These are phyloP conservation scores for Alternaria atra DNA, from an alignment of 2,329 filamentous ascomycete species.

Conservation along the genomic window DNA sequence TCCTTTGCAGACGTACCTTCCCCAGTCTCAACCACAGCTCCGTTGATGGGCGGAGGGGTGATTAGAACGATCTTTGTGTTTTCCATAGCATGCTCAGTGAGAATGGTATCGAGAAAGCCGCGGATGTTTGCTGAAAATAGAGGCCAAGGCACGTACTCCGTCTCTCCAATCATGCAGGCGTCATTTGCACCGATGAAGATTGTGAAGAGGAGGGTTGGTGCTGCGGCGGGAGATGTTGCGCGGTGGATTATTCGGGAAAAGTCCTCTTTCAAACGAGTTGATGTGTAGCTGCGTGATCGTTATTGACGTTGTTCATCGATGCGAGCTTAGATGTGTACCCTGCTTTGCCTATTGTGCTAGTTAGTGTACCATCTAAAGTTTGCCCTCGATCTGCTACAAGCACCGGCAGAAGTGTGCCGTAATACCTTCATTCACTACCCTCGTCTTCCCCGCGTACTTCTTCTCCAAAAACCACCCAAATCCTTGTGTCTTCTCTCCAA, in stretches of 20 bases:
- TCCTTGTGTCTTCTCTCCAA: constrained; percentile 27
- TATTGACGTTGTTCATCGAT: not conserved
- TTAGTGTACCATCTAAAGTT: not conserved
- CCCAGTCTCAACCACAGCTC: constrained; percentile 16
- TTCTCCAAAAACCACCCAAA: constrained; percentile 32
- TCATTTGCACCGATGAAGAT: constrained; percentile 55
- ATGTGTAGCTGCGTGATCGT: constrained; percentile 36
- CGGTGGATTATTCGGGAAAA: constrained; percentile 37
- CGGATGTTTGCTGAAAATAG: constrained; percentile 49
- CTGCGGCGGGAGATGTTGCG: constrained; percentile 25
- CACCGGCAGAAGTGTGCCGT: not conserved
- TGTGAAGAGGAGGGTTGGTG: constrained; percentile 50
- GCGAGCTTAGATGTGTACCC: constrained; percentile 20
- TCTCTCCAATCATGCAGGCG: constrained; percentile 40
- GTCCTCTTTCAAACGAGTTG: constrained; percentile 29
- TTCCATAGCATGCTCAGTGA: constrained; percentile 39
- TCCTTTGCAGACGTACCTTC: constrained; percentile 2
- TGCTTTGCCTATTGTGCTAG: constrained; percentile 27
- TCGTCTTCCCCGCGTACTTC: constrained; percentile 27
- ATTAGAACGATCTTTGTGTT: constrained; percentile 51
- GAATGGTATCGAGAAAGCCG: constrained; percentile 46
- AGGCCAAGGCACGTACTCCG: constrained; percentile 43
- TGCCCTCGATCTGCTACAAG: not conserved
- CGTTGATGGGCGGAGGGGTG: constrained; percentile 50
- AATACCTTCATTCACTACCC: constrained; percentile 36